These are phyloP conservation scores for Daedaleopsis nitida DNA, from an alignment of 768 basidiomycete species.

Conservation along the genomic window DNA sequence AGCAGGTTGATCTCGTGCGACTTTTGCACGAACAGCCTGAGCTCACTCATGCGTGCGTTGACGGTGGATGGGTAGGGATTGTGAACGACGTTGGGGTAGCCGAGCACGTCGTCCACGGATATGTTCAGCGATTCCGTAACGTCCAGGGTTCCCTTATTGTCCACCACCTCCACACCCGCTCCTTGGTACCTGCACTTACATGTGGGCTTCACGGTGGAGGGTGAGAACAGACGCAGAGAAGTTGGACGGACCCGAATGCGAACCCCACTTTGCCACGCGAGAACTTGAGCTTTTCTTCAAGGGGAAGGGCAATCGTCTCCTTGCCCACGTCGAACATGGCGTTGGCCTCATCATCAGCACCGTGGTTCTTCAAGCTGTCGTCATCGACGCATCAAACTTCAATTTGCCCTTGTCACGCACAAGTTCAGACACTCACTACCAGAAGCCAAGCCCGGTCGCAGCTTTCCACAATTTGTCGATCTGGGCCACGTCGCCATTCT, in stretches of 20 bases:
- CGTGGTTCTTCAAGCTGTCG: constrained; percentile 48
- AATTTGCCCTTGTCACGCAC: too few relatives aligned
- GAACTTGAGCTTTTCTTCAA: constrained; percentile 44
- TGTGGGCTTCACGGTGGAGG: too few relatives aligned
- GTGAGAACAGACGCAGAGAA: too few relatives aligned
- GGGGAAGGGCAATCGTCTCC: constrained; percentile 40
- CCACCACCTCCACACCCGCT: constrained; percentile 18
- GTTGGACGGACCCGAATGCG: constrained; percentile 41
- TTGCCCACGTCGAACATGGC: constrained; percentile 46
- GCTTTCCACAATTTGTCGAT: constrained; percentile 49
- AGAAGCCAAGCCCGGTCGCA: constrained; percentile 51
- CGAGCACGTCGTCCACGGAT: constrained; percentile 38
- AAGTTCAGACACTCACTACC: constrained; percentile 44
- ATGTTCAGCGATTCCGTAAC: constrained; percentile 39
- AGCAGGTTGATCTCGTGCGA: constrained; percentile 32
- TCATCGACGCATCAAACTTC: too few relatives aligned
- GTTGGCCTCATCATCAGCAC: constrained; percentile 36
- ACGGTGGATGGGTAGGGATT: constrained; percentile 33
- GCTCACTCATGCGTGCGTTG: constrained; percentile 30
- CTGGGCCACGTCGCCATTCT: constrained; percentile 38
- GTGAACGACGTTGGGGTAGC: too few relatives aligned
- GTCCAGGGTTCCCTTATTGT: constrained; percentile 35
- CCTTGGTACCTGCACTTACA: background rate
- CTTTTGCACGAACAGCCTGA: constrained; percentile 30
- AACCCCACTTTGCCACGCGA: constrained; percentile 44